Base-by-base conservation (phyloP, 768 basidiomycete genomes). In the Boletus rufocinnamomeus region DNA sequence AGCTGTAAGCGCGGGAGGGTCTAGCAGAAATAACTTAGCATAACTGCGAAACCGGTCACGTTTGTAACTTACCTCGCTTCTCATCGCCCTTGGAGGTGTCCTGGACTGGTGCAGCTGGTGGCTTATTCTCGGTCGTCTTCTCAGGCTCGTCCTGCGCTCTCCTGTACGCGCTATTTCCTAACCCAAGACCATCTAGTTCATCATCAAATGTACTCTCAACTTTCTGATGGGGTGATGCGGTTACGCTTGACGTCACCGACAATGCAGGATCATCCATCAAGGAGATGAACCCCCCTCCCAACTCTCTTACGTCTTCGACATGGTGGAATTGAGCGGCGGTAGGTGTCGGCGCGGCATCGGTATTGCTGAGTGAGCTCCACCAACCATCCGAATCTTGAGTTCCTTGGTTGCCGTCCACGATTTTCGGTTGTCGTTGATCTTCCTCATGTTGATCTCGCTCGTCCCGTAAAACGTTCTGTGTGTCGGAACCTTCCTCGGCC, bases 101-200 rank as follows among this genome's bases (percentile, higher is more conserved):
- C 16, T 65, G 58, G 17, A 51, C 60, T 35, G 70, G 48, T n/a
- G 66, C 45, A 46, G 60, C 46, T 13, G 62, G 30, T 38, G 72
- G 38, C 34, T 68, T 63, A 27, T 72, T 71, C 10, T 66, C 66
- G 11, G 60, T 61, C 38, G 65, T 63, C 38, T 72, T 70, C 41
- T 75, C 64, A 35, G 72, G 68, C n/a, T 51, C 56, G 7, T 59
- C 60, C 25, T 52, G 69, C 47, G 74, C 78, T 48, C 68, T 66
- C 67, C 74, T 81, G 21, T 62, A 71, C 48, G 81, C 80, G 16
- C 74, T 78, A 68, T 98, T 99, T 3, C 95, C 93, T 60, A 98
- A 81, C 1, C 97, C 97, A 51, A 99, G 81, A 68, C 97, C 94
- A 45, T 96, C 94, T 1, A 87, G 88, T 1, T 89, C 89, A 9